phyloP scores from a whole-genome alignment of 148 eudicot genomes.

The Amaranthus cruentus region DNA sequence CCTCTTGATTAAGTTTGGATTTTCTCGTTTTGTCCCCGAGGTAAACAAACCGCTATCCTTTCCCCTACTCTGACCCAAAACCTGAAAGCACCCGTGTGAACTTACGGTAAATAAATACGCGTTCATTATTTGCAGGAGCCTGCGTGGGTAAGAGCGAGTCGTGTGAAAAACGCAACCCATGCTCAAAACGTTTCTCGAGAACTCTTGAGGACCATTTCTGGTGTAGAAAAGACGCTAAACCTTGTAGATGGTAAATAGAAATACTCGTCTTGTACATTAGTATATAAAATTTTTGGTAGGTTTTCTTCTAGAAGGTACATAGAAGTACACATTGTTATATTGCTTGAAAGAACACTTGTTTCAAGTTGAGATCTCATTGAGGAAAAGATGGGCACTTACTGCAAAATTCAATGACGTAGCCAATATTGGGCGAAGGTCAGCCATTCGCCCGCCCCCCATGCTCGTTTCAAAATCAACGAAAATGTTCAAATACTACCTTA shows the following conservation, averaged over 20 bases:
- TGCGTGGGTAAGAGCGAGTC: slow-evolving; percentile 81
- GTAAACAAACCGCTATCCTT: slow-evolving; percentile 26
- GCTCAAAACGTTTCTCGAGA: slow-evolving; percentile 67
- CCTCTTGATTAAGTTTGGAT: slow-evolving; percentile 69
- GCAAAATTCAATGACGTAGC: no score
- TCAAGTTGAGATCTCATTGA: no score
- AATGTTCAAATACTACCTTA: no score
- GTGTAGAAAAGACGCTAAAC: slow-evolving; percentile 28
- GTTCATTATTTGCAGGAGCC: slow-evolving; percentile 56
- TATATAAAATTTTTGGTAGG: slow-evolving; percentile 26
- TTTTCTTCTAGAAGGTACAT: slow-evolving; percentile 13
- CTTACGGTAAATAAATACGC: not conserved
- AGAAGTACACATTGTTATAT: not conserved
- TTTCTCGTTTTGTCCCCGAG: slow-evolving; percentile 89
- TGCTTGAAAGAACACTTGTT: no score
- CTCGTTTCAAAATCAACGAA: no score
- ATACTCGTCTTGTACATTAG: slow-evolving; percentile 14
- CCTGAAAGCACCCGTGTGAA: not conserved
- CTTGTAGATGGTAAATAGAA: slow-evolving; percentile 3
- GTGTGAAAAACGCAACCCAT: slow-evolving; percentile 68
- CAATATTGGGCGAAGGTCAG: no score
- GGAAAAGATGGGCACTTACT: no score
- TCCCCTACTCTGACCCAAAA: not conserved
- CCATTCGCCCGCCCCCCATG: no score
- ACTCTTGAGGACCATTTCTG: slow-evolving; percentile 65